Evolutionary conservation across 495 filamentous ascomycete genomes (phyloP), one percentile per base, ranked within the genome.

Genomic region (Penicillium longicatenatum): DNA sequence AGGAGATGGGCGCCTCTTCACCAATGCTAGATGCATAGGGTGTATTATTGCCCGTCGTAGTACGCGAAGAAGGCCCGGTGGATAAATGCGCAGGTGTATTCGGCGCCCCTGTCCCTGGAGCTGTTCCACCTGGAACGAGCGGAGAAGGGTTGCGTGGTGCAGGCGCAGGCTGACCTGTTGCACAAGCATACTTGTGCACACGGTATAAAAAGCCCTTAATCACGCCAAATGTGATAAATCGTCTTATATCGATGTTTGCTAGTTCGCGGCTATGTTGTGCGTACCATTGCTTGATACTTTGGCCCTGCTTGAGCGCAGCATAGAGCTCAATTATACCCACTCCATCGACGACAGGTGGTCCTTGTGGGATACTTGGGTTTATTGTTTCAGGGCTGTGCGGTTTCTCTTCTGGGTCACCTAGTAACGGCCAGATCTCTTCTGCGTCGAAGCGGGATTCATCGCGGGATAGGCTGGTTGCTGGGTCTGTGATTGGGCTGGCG

Each of bases 121-220:
- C 17, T 2, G 31, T 30, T 8, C 45, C 35, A 21, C n/a, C n/a
- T n/a, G 50, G 37, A n/a, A 41, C 35, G 21, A 64, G 42, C 17
- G 56, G 58, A 1, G 66, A 70, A 29, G 37, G 14, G 4, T 68
- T 67, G 26, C 70, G 71, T 3, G 69, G 33, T 11, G 65, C 52
- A 2, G 69, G 69, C 0, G 72, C 71, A 1, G 75, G 70, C 26
- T 72, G 62, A 0, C 77, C 73, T 0, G 86, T 85, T 11, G 84
- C 84, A 8, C 92, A 82, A 4, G 91, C 89, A 66, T 95, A 94
- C 67, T 92, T 92, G 75, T 98, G 93, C 31, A 97, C 88, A 17
- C 94, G 84, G 71, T 97, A 97, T n/a, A 98, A 65, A 59, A 96
- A 88, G 4, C 93, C 92, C 71, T 98, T 97, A 64, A 97, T 94